Base-by-base conservation (phyloP, 805 yeast genomes). In the Kodamaea hsintzibuensis region DNA sequence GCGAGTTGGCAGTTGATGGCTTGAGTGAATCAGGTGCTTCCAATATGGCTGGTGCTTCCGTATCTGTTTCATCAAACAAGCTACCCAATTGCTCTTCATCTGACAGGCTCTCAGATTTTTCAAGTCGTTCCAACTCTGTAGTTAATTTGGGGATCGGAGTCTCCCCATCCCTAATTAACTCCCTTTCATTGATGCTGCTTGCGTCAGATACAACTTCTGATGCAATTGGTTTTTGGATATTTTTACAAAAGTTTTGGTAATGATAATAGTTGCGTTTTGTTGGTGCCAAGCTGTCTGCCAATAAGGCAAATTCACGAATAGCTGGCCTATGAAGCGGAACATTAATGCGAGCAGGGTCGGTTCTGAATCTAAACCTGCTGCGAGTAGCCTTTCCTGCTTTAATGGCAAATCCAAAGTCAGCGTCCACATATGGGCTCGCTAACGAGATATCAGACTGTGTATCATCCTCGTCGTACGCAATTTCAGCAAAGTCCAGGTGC, bases 361-460 rank as follows among this genome's bases (percentile, higher is more conserved):
- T 37, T 14, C 42, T 38, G 33, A 35, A 47, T 16, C 49, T 38
- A 17, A 37, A 47, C 16, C 49, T 47, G 14, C 38, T 47, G 27
- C 38, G 39, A 8, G 42, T 18, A n/a, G 18, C 49, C 10, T 64
- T 71, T 27, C 44, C 47, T 16, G 18, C 49, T 37, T 78, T 81
- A 27, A 83, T 70, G 6, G 70, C 69, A 58, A 83, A 83, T 0
- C 79, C 84, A 60, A 71, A 73, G 47, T 78, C 75, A 2, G 80
- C 83, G 17, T 81, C 72, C 5, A 80, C 64, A 49, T 76, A 76
- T 0, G 86, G 85, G 55, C 79, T 77, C 0, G 86, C 84, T 19
- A 80, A 59, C 0, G 86, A 82, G 2, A 80, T 66, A 57, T 76
- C 82, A 0, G 83, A 77, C 10, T n/a, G 17, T 1, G 60, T 55